Percentiles rank a stretch among this genome's conserved stretches.
These are phyloP conservation scores for Trypethelium eluteriae DNA, from an alignment of 495 filamentous ascomycete species.

Conservation along the genomic window DNA sequence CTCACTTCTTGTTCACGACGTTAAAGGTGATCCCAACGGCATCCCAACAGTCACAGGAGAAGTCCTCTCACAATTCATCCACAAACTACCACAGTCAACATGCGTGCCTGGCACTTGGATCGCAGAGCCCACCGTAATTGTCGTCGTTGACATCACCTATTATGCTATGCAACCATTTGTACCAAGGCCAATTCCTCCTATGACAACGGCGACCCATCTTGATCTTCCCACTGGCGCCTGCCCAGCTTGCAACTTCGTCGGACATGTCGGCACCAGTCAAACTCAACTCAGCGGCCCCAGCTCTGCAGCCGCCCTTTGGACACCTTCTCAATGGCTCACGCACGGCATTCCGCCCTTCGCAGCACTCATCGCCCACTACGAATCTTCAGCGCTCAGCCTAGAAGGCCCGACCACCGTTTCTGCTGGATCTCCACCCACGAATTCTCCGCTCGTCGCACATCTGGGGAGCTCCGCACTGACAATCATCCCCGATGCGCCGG, in stretches of 20 bases:
- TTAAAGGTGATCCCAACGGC: conserved; percentile 10
- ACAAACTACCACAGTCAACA: neutral
- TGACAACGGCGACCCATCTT: neutral
- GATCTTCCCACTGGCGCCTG: neutral
- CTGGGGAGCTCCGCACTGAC: neutral
- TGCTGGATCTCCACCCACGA: neutral
- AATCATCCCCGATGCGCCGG: neutral
- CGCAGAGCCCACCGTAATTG: conserved; percentile 22
- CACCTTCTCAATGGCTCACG: neutral
- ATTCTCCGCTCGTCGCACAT: neutral
- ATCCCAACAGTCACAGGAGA: conserved; percentile 18
- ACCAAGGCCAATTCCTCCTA: neutral
- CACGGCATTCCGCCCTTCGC: neutral
- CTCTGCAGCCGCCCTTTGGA: neutral
- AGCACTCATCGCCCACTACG: conserved; percentile 7
- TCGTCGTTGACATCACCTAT: conserved; percentile 20
- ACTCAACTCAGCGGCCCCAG: neutral
- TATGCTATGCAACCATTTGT: neutral
- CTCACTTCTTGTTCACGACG: conserved; percentile 18
- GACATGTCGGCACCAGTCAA: neutral
- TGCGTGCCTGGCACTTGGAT: conserved; percentile 20
- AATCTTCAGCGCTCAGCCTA: conserved; percentile 5
- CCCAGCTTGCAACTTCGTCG: neutral
- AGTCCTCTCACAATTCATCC: conserved; percentile 18
- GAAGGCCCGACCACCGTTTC: conserved; percentile 5